Base-by-base conservation (phyloP, 2,329 filamentous ascomycete genomes). In the Aspergillus ruber region DNA sequence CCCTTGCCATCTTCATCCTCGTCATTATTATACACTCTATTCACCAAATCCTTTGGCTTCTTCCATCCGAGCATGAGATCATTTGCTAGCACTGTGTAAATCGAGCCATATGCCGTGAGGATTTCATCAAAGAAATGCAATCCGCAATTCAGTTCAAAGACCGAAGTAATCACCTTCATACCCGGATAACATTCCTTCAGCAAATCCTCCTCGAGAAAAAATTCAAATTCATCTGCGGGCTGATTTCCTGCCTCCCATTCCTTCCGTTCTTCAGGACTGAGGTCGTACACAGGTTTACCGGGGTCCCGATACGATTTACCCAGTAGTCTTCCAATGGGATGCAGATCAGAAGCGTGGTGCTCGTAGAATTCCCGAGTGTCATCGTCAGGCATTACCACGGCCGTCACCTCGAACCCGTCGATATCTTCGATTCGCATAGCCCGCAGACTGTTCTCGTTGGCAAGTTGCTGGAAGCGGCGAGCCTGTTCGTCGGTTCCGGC, bases 31-130 rank as follows among this genome's bases (percentile, higher is more conserved):
- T 35, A 23, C n/a, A 10, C 49, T 46, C 50, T 52, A 17, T 18
- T 38, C 9, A 51, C 46, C 33, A 64, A 27, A 46, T 58, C 53
- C 39, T 57, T 63, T 0, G 84, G 83, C 20, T 77, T 68, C 63
- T 82, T 86, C 76, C 80, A 90, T 15, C 74, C 65, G 18, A 74
- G 57, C 83, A 90, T 86, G 54, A 86, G 69, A 55, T 84, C 80
- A 62, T 90, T 88, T 1, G 80, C 77, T 21, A 90, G 69, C 48
- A 81, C 80, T 0, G 73, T 77, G 60, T 86, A 81, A 60, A 86
- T 87, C 0, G 77, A 79, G 3, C 81, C 81, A 48, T 79, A 77
- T 9, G 84, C 62, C 0, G 74, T 74, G 23, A 70, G 61, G 13
- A 85, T 63, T 2, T 74, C 66, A 59, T 83, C 84, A 61, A 90